Conservation (phyloP, 306 rosid genomes). For the Fagus sylvatica region DNA sequence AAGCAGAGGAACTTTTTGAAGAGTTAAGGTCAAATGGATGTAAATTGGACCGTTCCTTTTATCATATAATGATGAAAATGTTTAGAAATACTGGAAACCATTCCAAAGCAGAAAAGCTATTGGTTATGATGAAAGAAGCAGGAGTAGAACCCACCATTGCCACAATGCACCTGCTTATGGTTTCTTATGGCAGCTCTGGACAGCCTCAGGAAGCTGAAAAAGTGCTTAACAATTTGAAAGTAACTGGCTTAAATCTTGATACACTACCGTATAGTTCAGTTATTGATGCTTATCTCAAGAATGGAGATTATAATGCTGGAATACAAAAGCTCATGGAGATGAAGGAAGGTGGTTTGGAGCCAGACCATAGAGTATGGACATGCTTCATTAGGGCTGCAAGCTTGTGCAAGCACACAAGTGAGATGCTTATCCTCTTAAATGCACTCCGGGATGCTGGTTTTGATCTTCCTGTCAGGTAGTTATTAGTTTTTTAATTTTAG, state of each 20-base stretch:
- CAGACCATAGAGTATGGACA: constrained; percentile 96
- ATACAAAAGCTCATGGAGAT: constrained; percentile 71
- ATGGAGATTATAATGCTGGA: constrained; percentile 59
- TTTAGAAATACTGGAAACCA: constrained; percentile 80
- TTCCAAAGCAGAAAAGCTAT: constrained; percentile 70
- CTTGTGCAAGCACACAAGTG: constrained; percentile 51
- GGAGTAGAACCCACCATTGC: constrained; percentile 86
- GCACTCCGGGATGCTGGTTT: constrained; percentile 64
- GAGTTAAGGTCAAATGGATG: constrained; percentile 68
- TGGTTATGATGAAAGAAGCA: constrained; percentile 74
- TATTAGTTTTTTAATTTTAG: background rate
- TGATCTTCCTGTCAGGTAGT: constrained; percentile 84
- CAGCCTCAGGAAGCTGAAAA: constrained; percentile 89
- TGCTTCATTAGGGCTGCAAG: constrained; percentile 94
- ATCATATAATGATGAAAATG: constrained; percentile 87
- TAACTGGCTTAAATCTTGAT: constrained; percentile 52
- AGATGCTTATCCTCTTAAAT: constrained; percentile 60
- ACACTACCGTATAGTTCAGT: constrained; percentile 90
- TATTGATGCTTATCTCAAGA: constrained; percentile 75
- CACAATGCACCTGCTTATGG: constrained; percentile 95
- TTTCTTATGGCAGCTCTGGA: constrained; percentile 85
- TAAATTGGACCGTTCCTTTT: constrained; percentile 82
- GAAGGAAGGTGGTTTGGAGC: constrained; percentile 66
- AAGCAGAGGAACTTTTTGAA: constrained; percentile 91
- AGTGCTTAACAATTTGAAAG: constrained; percentile 75